Conservation (phyloP, 306 rosid genomes). For the Castanospermum australe region DNA sequence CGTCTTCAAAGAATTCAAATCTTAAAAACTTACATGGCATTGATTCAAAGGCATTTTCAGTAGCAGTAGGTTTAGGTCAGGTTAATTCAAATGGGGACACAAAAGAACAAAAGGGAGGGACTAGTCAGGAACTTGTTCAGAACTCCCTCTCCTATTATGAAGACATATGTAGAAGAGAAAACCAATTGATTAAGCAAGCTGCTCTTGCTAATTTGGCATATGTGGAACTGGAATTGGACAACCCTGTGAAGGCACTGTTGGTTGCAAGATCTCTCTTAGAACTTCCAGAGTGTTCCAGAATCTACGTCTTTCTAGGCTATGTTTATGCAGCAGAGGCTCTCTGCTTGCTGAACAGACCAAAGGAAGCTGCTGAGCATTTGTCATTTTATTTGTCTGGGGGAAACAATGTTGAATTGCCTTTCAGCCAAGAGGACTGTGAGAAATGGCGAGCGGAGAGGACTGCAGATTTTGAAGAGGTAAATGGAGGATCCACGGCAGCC, state of each 20-base stretch:
- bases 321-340: slow-evolving; percentile 96
- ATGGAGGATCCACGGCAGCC: slow-evolving; percentile 57
- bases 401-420: slow-evolving; percentile 64
- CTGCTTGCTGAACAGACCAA: slow-evolving; percentile 81
- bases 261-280: slow-evolving; percentile 68
- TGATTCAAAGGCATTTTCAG: slow-evolving; percentile 65
- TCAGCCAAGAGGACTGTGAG: slow-evolving; percentile 74
- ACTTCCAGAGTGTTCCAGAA: slow-evolving; percentile 82
- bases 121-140: slow-evolving; percentile 80
- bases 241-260: slow-evolving; percentile 76
- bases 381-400: slow-evolving; percentile 70
- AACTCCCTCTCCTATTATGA: slow-evolving; percentile 76
- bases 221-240: slow-evolving; percentile 86
- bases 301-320: slow-evolving; percentile 78
- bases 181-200: slow-evolving; percentile 79
- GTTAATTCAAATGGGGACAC: slow-evolving; percentile 72
- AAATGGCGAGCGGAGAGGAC: slow-evolving; percentile 60
- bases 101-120: slow-evolving; percentile 83
- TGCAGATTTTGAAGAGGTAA: slow-evolving; percentile 65
- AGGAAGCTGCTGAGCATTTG: slow-evolving; percentile 82
- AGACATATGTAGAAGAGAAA: slow-evolving; percentile 67
- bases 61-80: slow-evolving; percentile 60
- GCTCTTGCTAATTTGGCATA: slow-evolving; percentile 84
- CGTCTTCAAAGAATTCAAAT: slow-evolving; percentile 59
- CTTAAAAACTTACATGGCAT: slow-evolving; percentile 51